A percentile compares a stretch with the other conserved stretches of the same genome.
Evolutionary conservation across 1,284 basidiomycete genomes (phyloP).

Genomic region (Hemileia vastatrix): DNA sequence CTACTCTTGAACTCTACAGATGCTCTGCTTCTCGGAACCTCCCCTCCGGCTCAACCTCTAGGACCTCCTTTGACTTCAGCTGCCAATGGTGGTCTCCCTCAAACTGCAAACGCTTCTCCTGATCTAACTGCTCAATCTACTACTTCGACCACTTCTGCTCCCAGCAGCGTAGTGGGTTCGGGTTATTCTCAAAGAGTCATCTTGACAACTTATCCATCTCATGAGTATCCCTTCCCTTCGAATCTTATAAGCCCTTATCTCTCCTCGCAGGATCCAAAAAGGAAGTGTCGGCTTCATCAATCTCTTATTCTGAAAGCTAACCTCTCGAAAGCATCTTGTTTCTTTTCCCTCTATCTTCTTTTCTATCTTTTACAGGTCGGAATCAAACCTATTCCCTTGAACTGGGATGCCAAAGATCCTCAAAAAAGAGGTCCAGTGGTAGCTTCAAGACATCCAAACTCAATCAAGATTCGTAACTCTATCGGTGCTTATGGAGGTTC

Average conservation of each 20-base stretch:
- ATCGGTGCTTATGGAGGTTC: constrained; percentile 87
- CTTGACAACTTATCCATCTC: constrained; percentile 6
- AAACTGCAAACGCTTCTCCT: constrained; percentile 4
- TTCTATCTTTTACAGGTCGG: constrained; percentile 64
- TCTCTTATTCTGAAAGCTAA: not conserved
- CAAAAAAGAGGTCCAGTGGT: constrained; percentile 71
- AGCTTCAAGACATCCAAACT: constrained; percentile 70
- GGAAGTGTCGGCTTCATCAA: too few species aligned
- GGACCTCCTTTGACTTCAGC: not conserved
- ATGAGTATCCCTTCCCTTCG: not conserved
- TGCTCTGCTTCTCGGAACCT: too few species aligned
- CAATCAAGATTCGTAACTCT: constrained; percentile 82
- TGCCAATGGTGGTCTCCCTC: constrained; percentile 7
- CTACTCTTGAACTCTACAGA: not conserved
- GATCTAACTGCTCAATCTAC: not conserved
- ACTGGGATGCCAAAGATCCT: constrained; percentile 68
- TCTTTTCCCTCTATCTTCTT: constrained; percentile 33
- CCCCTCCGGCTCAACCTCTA: not conserved
- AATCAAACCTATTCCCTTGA: constrained; percentile 64
- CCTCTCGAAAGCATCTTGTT: not conserved
- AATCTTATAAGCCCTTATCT: too few species aligned
- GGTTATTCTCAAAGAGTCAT: constrained; percentile 16
- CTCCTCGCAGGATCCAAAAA: too few species aligned
- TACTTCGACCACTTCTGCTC: not conserved
- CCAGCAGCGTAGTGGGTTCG: not conserved